Conservation (phyloP, 2,329 filamentous ascomycete species). For the Aspergillus fumigatus region DNA sequence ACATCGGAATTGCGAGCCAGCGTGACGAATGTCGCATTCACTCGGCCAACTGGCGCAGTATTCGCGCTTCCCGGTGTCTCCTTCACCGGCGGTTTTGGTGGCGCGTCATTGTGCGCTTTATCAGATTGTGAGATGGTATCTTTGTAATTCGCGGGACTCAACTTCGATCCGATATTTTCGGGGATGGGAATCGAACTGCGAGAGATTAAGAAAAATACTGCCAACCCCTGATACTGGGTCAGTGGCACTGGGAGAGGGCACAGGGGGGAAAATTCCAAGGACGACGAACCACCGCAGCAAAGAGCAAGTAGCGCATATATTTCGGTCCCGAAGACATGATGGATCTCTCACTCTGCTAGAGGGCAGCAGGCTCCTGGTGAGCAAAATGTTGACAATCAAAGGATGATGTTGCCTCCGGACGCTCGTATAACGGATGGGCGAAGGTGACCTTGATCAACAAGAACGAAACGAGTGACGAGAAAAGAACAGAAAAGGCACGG, state of each 20-base stretch:
- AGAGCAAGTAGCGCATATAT: constrained; percentile 63
- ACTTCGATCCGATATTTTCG: constrained; percentile 19
- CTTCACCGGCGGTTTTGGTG: constrained; percentile 9
- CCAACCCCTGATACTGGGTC: constrained; percentile 49
- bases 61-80: constrained; percentile 32
- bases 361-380: neutral
- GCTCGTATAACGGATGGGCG: neutral
- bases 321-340: constrained; percentile 34
- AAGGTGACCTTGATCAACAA: neutral
- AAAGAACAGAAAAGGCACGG: neutral
- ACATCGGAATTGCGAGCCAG: constrained; percentile 88
- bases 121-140: constrained; percentile 10
- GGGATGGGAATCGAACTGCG: constrained; percentile 49
- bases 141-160: constrained; percentile 20
- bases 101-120: constrained; percentile 14
- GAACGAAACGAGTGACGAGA: neutral
- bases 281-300: constrained; percentile 73
- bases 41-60: constrained; percentile 61
- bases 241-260: neutral
- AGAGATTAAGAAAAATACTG: constrained; percentile 79
- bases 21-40: constrained; percentile 97
- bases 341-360: neutral
- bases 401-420: neutral
- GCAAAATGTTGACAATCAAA: neutral
- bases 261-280: constrained; percentile 1